Evolutionary conservation across 805 yeast species (phyloP), one percentile per base, ranked within the genome.

Genomic region (Candida sphagnicola): DNA sequence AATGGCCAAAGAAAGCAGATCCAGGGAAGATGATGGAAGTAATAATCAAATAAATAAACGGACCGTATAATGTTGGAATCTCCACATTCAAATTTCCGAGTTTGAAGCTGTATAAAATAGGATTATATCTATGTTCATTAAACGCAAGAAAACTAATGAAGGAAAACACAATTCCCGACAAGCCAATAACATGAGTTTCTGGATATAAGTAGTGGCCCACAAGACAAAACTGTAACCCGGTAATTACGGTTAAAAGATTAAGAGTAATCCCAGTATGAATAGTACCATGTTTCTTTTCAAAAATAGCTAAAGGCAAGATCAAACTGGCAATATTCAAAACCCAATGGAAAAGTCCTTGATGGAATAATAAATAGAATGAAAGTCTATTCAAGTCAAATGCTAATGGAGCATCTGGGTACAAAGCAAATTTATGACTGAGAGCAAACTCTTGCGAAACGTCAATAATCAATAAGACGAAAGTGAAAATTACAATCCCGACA

Each of bases 231-330:
- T 77, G 74, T 28, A 86, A 51, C 3, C 84, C 96, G 2, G 91
- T 73, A 3, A 77, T 58, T 1, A 82, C 79, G 2, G 95, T 85
- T 35, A 83, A 59, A 18, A 85, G 47, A 56, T 87, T 88, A 40
- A 89, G 65, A 12, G 88, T 80, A 33, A 89, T 68, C 3, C 95
- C 96, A 3, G 95, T 84, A 58, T 86, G 78, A 2, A 88, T 83
- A 0, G 97, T 87, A 4, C 96, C 97, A 51, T 86, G 82, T 16
- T 61, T 56, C 40, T 71, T 64, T 65, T 88, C 96, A 58, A 81
- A 88, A 37, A 70, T 67, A 10, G 81, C 66, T 50, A 87, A 57
- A 15, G 85, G 78, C 0, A 82, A 74, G 41, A 74, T 65, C 32
- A 88, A 54, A 1, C 82, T 73, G 28, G 77, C 43, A 6, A 77